Percentiles rank a stretch among this genome's conserved stretches.
Evolutionary conservation across 495 filamentous ascomycete genomes (phyloP).

Genomic region (Venustampulla echinocandica): DNA sequence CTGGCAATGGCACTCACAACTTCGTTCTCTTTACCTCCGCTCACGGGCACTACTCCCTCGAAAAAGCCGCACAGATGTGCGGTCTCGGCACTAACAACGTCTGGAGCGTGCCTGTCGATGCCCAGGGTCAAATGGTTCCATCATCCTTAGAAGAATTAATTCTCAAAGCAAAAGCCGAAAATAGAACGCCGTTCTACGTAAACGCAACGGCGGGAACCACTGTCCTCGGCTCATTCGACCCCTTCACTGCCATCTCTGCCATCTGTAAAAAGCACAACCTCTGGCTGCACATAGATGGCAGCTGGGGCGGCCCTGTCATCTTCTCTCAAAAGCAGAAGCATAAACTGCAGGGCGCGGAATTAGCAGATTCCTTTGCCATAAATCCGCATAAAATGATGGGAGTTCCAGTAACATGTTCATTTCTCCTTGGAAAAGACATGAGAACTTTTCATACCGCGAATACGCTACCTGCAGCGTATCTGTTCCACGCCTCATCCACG

Average conservation of each 20-base stretch:
- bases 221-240: constrained; percentile 84
- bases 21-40: constrained; percentile 84
- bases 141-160: constrained; percentile 54
- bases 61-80: constrained; percentile 81
- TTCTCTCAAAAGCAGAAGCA: constrained; percentile 59
- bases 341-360: constrained; percentile 59
- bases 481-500: constrained; percentile 57
- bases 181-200: constrained; percentile 83
- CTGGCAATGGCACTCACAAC: constrained; percentile 52
- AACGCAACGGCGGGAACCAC: constrained; percentile 95
- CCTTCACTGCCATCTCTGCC: constrained; percentile 58
- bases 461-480: constrained; percentile 77
- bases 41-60: constrained; percentile 90
- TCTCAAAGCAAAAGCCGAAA: constrained; percentile 45
- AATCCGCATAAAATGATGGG: constrained; percentile 98
- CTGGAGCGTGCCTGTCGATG: constrained; percentile 65
- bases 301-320: constrained; percentile 79
- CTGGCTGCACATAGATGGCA: constrained; percentile 87
- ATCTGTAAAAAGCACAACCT: constrained; percentile 64
- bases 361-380: constrained; percentile 71
- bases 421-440: constrained; percentile 71
- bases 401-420: constrained; percentile 82
- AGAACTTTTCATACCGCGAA: constrained; percentile 70
- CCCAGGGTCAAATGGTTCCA: constrained; percentile 60
- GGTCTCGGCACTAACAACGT: constrained; percentile 72